Evolutionary conservation across 441 rosid genomes (phyloP).

Genomic region (Kokia cookei): DNA sequence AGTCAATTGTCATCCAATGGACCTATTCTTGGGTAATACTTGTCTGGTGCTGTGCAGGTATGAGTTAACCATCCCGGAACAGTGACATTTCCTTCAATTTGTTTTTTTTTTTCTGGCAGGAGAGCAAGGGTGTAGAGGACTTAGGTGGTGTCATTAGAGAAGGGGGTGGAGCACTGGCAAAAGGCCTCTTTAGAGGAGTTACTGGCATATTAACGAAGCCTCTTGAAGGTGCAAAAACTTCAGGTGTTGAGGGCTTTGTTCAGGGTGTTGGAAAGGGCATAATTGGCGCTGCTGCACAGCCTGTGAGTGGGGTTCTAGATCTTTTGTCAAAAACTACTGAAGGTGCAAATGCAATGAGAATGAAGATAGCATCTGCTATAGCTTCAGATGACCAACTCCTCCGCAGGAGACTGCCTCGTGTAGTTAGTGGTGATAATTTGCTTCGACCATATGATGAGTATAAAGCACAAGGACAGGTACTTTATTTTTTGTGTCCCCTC

Average conservation of each 20-base stretch:
- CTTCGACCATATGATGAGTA: slow-evolving; percentile 83
- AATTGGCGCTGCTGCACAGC: slow-evolving; percentile 99
- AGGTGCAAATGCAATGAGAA: slow-evolving; percentile 99
- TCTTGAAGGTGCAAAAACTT: slow-evolving; percentile 93
- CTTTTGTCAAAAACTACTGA: slow-evolving; percentile 97
- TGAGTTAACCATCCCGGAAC: neutral
- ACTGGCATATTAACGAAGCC: slow-evolving; percentile 98
- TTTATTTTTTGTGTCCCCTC: neutral
- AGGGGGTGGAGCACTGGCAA: slow-evolving; percentile 99
- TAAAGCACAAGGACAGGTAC: slow-evolving; percentile 94
- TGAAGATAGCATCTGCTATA: slow-evolving; percentile 95
- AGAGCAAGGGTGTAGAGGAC: slow-evolving; percentile 96
- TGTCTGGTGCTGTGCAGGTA: neutral
- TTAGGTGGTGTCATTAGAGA: slow-evolving; percentile 93
- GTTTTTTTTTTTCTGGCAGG: slow-evolving; percentile 39
- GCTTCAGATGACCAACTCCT: slow-evolving; percentile 98
- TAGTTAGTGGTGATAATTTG: slow-evolving; percentile 84
- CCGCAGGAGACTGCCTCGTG: slow-evolving; percentile 90
- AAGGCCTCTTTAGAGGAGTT: slow-evolving; percentile 97
- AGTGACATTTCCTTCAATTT: slow-evolving; percentile 7
- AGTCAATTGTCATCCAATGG: neutral
- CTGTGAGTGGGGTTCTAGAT: slow-evolving; percentile 98
- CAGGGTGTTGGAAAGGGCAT: slow-evolving; percentile 98
- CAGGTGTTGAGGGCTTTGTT: slow-evolving; percentile 98
- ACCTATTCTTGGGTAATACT: neutral